A percentile compares a stretch with the other conserved stretches of the same genome.
Evolutionary conservation across 768 basidiomycete species (phyloP).

Genomic region (Lactarius quietus): DNA sequence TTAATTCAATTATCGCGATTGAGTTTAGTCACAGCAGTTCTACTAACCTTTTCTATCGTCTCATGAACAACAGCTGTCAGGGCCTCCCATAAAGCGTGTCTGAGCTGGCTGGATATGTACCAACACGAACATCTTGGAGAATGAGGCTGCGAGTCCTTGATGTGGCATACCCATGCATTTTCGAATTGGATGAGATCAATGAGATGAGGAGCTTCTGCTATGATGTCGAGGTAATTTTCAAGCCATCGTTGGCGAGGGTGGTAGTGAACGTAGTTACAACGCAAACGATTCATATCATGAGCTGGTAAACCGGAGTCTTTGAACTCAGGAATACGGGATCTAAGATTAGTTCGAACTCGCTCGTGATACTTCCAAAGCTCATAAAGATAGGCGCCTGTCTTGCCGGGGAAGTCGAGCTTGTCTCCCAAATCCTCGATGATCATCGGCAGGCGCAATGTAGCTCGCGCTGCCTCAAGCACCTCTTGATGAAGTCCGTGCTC

Average conservation of each 20-base stretch:
- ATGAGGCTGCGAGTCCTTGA: not conserved
- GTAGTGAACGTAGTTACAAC: not conserved
- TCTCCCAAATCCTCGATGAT: not conserved
- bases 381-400: not conserved
- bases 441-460: not conserved
- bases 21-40: not conserved
- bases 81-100: not conserved
- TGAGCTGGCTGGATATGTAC: not conserved
- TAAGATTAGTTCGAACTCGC: not conserved
- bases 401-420: not conserved
- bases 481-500: not conserved
- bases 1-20: not conserved
- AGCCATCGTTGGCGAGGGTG: not conserved
- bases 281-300: not conserved
- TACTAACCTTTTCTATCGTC: not conserved
- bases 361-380: not conserved
- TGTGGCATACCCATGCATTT: not conserved
- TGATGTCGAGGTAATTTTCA: not conserved
- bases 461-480: not conserved
- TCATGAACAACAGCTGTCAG: not conserved
- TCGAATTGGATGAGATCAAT: conserved; percentile 3
- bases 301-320: not conserved
- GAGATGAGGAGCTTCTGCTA: not conserved
- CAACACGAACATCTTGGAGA: not conserved
- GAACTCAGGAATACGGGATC: not conserved